phyloP scores from a whole-genome alignment of 495 filamentous ascomycete genomes.

The Podospora appendiculata region DNA sequence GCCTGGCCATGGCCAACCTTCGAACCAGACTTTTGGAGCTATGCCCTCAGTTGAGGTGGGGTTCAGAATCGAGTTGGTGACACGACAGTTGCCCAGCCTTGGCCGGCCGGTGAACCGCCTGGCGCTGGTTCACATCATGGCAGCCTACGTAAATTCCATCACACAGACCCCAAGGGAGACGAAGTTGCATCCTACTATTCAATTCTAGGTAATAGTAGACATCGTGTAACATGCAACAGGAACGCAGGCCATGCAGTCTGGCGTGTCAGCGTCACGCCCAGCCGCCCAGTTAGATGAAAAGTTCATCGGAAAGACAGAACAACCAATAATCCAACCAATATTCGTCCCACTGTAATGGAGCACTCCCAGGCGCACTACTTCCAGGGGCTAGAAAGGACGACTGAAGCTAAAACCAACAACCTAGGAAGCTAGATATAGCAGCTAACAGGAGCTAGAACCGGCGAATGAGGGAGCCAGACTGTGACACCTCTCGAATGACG shows the following conservation, averaged over 20 bases:
- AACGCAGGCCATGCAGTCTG: constrained; percentile 1
- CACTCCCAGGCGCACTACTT: neutral
- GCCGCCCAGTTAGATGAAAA: constrained; percentile 1
- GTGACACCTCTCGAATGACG: too few relatives aligned
- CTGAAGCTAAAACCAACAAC: too few relatives aligned
- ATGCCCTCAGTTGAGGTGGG: neutral
- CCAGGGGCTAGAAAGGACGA: too few relatives aligned
- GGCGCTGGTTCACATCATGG: too few relatives aligned
- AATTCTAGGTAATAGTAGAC: neutral
- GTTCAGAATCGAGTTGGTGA: neutral
- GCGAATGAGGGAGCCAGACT: too few relatives aligned
- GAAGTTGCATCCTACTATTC: neutral
- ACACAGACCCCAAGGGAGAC: constrained; percentile 1
- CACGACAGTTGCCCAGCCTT: constrained; percentile 1
- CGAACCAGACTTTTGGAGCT: neutral
- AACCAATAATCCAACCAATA: neutral
- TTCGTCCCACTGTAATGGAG: neutral
- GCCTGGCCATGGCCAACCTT: neutral
- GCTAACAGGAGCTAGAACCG: too few relatives aligned
- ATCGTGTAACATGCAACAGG: constrained; percentile 1
- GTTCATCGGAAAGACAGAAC: constrained; percentile 2
- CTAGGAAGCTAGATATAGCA: too few relatives aligned
- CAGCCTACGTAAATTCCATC: constrained; percentile 2
- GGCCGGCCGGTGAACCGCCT: neutral
- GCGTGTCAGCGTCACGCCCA: constrained; percentile 1